Base-by-base conservation (phyloP, 768 basidiomycete genomes). In the Amanita muscaria region DNA sequence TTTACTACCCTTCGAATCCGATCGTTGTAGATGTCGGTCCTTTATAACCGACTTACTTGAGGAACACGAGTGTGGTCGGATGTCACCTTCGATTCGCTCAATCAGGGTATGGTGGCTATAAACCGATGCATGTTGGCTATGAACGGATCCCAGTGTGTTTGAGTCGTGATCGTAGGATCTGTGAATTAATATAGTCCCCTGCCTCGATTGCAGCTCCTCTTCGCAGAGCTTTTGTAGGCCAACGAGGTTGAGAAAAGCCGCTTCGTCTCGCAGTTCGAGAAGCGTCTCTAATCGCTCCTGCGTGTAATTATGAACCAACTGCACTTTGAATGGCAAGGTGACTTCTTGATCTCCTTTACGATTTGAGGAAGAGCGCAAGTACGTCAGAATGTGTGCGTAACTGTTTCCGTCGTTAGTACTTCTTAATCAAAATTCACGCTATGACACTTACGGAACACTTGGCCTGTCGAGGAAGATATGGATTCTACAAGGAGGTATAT, bases 401-500 rank as follows among this genome's bases (percentile, higher is more conserved):
- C 86, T 89, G 24, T 27, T 18, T 35, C 11, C 29, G 25, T 15
- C n/a, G 9, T 46, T 6, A 46, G 15, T 29, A n/a, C 10, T 8
- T 14, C 23, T 1, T 16, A 7, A 25, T 18, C 1, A 8, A 4
- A 8, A 19, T 11, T 9, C 15, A 21, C 21, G 12, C 15, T 5
- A n/a, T 6, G 34, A 25, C 8, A 73, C 86, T 69, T 62, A 88
- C 84, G 88, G 82, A 23, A 78, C 67, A 53, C 87, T 88, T 1
- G 88, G 74, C 19, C 88, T 70, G 56, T 91, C 88, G 18, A 91
- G 66, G 63, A 91, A 91, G 11, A 90, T 53, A 50, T 88, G 83
- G 27, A 88, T 60, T 34, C 61, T 67, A 29, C 64, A 63, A 2
- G 69, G 56, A 19, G 67, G 70, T 1, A 68, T 53, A 3, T 80